Evolutionary conservation across 345 rosid species (phyloP).

Genomic region (Citrus inodora): DNA sequence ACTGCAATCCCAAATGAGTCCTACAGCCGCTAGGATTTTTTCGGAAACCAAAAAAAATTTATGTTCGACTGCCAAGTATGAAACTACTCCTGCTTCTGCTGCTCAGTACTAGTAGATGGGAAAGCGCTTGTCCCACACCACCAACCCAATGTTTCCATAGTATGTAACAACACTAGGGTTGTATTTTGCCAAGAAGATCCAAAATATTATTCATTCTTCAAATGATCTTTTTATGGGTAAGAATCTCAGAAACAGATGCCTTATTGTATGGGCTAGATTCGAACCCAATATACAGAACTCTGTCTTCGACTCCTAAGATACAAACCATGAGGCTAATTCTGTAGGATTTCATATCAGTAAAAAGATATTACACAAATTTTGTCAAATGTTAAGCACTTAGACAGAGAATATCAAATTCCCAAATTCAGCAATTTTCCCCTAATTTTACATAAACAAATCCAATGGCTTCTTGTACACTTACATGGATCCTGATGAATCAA

Average conservation of each 20-base stretch:
- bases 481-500: neutral
- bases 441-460: constrained; percentile 6
- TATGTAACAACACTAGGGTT: neutral
- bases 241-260: neutral
- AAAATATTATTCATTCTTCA: neutral
- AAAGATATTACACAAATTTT: neutral
- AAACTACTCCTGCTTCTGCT: neutral
- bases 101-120: neutral
- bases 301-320: neutral
- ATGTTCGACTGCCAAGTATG: neutral
- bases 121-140: neutral
- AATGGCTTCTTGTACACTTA: neutral
- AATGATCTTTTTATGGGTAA: neutral
- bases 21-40: no score
- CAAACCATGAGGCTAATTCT: neutral
- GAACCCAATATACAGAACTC: neutral
- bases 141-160: neutral
- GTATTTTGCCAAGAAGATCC: no score
- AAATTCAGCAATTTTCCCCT: neutral
- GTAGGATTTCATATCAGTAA: neutral
- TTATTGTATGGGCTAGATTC: neutral
- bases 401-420: neutral
- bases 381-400: neutral
- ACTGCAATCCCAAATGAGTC: accelerated
- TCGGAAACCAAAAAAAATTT: no score